Evolutionary conservation across 1,284 basidiomycete genomes (phyloP), one percentile per base, ranked within the genome.

Genomic region (Tylopilus orsonianus): DNA sequence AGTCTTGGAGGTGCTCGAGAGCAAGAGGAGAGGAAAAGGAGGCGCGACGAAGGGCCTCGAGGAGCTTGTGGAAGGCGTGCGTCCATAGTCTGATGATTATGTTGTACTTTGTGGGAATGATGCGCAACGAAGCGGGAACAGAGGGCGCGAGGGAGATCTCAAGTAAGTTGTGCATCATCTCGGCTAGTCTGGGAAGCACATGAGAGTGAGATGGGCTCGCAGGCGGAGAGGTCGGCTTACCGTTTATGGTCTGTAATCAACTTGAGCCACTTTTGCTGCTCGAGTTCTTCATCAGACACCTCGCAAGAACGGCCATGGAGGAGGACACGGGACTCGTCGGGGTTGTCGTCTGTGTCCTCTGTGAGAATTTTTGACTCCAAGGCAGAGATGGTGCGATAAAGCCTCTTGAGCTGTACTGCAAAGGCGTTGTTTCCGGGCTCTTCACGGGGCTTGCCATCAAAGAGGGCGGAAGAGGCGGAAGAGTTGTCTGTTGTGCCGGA

Each of bases 21-120:
- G 85, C 78, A 48, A 84, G 70, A 2, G 74, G 69, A 0, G 81
- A 84, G 1, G 74, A 69, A 53, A 80, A 80, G 51, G 85, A 94
- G 0, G 89, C 87, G 45, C 88, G 86, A 7, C 94, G 86, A 32
- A 99, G 80, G 10, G 89, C 83, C 67, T 97, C 93, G 53, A 98
- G 84, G 40, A 97, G 79, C 41, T 87, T 86, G 67, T 97, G 86
- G 68, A 97, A 97, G 0, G 81, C 92, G 40, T 85, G 87, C 1
- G 90, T 87, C 96, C 97, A 99, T 0, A 99, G 77, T 12, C 95
- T 84, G 27, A 87, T 87, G 46, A 96, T 91, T 55, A 98, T 93
- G 67, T 96, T 97, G 73, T 97, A 98, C 60, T 93, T 94, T 39
- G 83, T 84, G 0, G 95, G 93, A 36, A 98, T 89, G 54, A 87